Evolutionary conservation across 768 basidiomycete species (phyloP), one percentile per base, ranked within the genome.

Genomic region (Calocera viscosa): DNA sequence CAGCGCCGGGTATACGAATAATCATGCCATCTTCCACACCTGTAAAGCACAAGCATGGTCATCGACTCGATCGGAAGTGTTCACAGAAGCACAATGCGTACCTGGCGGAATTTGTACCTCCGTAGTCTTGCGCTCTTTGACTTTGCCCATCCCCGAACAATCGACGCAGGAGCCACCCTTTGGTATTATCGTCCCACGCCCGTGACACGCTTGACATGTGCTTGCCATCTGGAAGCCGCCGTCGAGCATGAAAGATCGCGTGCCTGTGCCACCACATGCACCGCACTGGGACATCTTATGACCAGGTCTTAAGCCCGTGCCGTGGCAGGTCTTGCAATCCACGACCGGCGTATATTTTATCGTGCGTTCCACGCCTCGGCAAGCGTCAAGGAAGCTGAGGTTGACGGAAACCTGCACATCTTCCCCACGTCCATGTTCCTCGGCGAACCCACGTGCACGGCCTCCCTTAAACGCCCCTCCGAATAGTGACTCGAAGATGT

Each of bases 171-270:
- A 83, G 65, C 86, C 82, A 47, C 83, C 86, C 30, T 84, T 85
- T 66, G 93, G 92, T 35, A 96, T 84, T 1, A 83, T 84, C 47
- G 84, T 84, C 28, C 96, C 96, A 32, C 82, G 80, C 11, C 96
- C 96, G 19, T 82, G 80, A 76, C 96, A 99, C 30, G 83, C 74
- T 65, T 81, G 80, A 78, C 96, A 99, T 33, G 92, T 93, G 69
- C 86, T 90, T 26, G 93, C 87, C 92, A 99, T 94, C 75, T 93
- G 90, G 84, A 99, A 98, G 19, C 96, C 96, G 74, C 83, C 88
- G 73, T 91, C 87, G 73, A 99, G 84, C 65, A 91, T 86, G 76
- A 90, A 97, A 19, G 93, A 91, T 75, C 87, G 84, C 38, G 88
- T 85, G 49, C 96, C 96, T 26, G 89, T 82, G 66, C 96, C 96